Conservation (phyloP, 1,284 basidiomycete species). For the Leccinum proximum region DNA sequence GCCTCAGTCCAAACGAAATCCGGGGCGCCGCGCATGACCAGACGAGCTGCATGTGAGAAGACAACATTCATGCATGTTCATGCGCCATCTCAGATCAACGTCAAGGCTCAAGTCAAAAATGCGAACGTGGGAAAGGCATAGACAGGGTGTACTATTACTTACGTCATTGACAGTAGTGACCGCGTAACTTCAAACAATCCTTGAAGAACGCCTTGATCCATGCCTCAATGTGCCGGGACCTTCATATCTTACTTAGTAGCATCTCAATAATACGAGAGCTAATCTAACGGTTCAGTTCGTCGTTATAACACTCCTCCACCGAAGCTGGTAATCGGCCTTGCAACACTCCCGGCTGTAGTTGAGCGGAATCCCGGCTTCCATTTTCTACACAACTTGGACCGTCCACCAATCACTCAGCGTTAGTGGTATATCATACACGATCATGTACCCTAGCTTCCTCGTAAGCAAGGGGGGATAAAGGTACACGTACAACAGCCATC, state of each 20-base stretch:
- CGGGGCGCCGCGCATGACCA: not conserved
- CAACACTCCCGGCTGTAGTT: not conserved
- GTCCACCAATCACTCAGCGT: not conserved
- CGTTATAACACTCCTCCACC: no score
- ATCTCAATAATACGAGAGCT: not conserved
- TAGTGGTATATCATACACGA: slow-evolving; percentile 7
- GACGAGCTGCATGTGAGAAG: not conserved
- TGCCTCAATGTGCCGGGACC: not conserved
- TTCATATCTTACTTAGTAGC: not conserved
- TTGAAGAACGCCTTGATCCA: no score
- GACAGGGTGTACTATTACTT: no score
- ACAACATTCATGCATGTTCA: not conserved
- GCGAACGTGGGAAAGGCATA: no score
- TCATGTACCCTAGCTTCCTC: not conserved
- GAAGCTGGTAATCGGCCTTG: not conserved
- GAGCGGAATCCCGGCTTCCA: not conserved
- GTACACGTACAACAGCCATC: not conserved
- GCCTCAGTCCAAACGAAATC: not conserved
- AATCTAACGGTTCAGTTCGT: not conserved
- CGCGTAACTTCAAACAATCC: no score
- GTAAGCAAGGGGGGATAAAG: not conserved
- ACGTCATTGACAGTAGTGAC: no score
- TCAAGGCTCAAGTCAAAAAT: not conserved
- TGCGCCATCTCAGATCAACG: not conserved
- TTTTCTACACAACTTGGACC: not conserved